Evolutionary conservation across 2,329 filamentous ascomycete species (phyloP), one percentile per base, ranked within the genome.

Genomic region (Xylaria sp.): DNA sequence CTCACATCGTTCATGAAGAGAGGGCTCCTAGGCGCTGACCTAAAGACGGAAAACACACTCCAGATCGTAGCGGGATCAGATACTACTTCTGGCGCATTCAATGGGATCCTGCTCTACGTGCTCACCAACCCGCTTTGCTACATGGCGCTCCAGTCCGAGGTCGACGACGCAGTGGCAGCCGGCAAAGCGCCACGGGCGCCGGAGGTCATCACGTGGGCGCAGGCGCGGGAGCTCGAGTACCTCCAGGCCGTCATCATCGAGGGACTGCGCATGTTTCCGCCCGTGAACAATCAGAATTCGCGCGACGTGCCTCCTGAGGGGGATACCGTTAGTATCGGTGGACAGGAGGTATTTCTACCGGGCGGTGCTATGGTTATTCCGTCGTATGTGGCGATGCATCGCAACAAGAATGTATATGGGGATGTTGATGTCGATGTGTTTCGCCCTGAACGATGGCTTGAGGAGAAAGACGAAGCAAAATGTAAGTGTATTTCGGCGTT

Each of bases 31-130:
- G 71, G 67, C 7, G 61, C 69, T 6, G 69, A 75, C 12, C 60
- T 77, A 5, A 8, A 73, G 66, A 67, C 74, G 6, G 77, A 79
- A 47, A 71, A 76, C 28, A 73, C 76, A 0, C 69, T 79, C 0
- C 73, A 78, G 33, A 75, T 79, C 59, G 76, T 82, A 1, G 85
- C 84, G 0, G 86, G 85, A 1, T 83, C 84, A 0, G 85, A 88
- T 64, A 87, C 84, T 0, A 84, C 83, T 0, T 81, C 83, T 0
- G 82, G 79, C 0, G 80, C 79, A 0, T 75, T 87, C 1, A 78
- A 80, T 0, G 75, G 78, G 25, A 80, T 76, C 7, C 52, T 84
- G 31, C 78, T 83, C 25, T 80, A 80, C 67, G 69, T 85, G 45
- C 76, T 81, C n/a, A 81, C 78, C 3, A 79, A 80, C 42, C 80